These are phyloP conservation scores for Dactylis glomerata DNA, from an alignment of 176 grass and related monocot genomes.

Conservation along the genomic window DNA sequence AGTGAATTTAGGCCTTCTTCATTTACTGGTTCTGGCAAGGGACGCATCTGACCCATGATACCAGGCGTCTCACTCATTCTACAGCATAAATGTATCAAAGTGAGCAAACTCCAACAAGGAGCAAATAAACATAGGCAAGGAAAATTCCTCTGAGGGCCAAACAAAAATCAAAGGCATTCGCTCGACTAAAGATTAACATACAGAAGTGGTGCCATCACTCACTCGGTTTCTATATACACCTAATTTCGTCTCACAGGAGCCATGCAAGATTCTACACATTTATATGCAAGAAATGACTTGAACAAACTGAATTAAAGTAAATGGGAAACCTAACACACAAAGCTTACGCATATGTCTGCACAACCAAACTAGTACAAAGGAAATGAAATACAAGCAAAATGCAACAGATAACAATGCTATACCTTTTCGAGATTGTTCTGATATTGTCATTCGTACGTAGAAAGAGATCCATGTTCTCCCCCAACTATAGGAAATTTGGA, in stretches of 20 bases:
- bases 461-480: constrained; percentile 65
- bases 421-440: constrained; percentile 67
- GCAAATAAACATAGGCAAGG: not conserved
- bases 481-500: constrained; percentile 25
- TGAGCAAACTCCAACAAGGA: constrained; percentile 7
- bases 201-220: constrained; percentile 4
- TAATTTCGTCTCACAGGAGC: not conserved
- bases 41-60: constrained; percentile 71
- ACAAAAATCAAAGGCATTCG: not conserved
- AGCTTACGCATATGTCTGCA: not conserved
- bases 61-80: constrained; percentile 63
- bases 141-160: not conserved
- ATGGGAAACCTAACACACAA: not conserved
- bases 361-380: not conserved
- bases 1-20: constrained; percentile 54
- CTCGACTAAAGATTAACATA: not conserved
- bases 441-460: constrained; percentile 60
- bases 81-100: constrained; percentile 1
- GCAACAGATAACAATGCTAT: constrained; percentile 13
- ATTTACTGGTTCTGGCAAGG: constrained; percentile 50
- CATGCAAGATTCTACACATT: constrained; percentile 18
- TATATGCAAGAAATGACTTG: not conserved
- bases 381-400: constrained; percentile 12
- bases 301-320: constrained; percentile 9
- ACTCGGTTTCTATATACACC: constrained; percentile 10